Conservation (phyloP, 495 filamentous ascomycete genomes). For the Cercophora sp. region DNA sequence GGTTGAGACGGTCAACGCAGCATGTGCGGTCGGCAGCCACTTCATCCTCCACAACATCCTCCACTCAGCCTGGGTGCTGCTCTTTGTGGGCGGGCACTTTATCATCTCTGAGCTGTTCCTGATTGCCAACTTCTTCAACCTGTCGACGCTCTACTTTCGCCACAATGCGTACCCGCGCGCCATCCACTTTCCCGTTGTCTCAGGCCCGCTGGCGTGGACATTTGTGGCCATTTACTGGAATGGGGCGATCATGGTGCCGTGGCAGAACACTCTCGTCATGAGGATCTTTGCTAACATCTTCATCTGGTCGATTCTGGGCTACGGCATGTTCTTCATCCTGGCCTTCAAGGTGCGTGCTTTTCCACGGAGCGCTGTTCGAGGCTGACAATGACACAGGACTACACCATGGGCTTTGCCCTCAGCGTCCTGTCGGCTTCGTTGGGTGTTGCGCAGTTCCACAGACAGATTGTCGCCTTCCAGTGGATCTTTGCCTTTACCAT, state of each 20-base stretch:
- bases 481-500: slow-evolving; percentile 90
- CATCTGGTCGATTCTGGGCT: slow-evolving; percentile 74
- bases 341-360: slow-evolving; percentile 49
- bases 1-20: slow-evolving; percentile 55
- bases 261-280: slow-evolving; percentile 51
- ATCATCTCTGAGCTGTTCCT: slow-evolving; percentile 68
- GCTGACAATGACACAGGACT: slow-evolving; percentile 51
- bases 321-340: slow-evolving; percentile 67
- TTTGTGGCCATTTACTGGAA: slow-evolving; percentile 83
- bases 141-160: slow-evolving; percentile 73
- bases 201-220: slow-evolving; percentile 78
- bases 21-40: slow-evolving; percentile 73
- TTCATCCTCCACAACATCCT: slow-evolving; percentile 84
- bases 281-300: slow-evolving; percentile 79
- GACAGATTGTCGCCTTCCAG: slow-evolving; percentile 69
- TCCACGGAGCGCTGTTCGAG: not conserved
- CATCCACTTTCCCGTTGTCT: slow-evolving; percentile 70
- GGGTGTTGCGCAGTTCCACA: slow-evolving; percentile 69
- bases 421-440: slow-evolving; percentile 69
- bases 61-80: slow-evolving; percentile 70
- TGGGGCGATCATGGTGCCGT: slow-evolving; percentile 71
- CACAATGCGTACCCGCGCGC: slow-evolving; percentile 61
- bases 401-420: slow-evolving; percentile 74
- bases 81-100: slow-evolving; percentile 74
- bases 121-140: slow-evolving; percentile 75